Percentiles rank a stretch among this genome's conserved stretches.
Evolutionary conservation across 768 basidiomycete species (phyloP).

Genomic region (Cantharellus cinnabarinus): DNA sequence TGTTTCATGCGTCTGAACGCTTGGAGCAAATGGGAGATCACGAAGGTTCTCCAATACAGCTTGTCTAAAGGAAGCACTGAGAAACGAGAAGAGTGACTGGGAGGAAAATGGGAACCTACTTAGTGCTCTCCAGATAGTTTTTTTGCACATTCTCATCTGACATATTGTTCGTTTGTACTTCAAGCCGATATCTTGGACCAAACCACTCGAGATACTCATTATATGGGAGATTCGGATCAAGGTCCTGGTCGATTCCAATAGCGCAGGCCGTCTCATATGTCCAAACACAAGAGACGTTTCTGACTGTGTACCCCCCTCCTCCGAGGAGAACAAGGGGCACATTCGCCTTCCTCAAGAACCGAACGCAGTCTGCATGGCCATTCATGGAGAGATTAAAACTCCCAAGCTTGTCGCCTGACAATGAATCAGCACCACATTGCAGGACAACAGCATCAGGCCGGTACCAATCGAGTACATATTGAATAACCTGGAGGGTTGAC

Average conservation of each 20-base stretch:
- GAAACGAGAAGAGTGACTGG: conserved; percentile 21
- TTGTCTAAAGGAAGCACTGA: conserved; percentile 17
- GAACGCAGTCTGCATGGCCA: conserved; percentile 82
- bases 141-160: conserved; percentile 78
- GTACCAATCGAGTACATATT: conserved; percentile 71
- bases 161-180: conserved; percentile 84
- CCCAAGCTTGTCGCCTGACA: conserved; percentile 87
- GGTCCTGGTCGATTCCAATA: conserved; percentile 61
- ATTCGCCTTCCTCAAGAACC: conserved; percentile 62
- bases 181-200: conserved; percentile 82
- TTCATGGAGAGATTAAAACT: conserved; percentile 93
- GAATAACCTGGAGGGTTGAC: conserved; percentile 37
- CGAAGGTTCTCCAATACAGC: conserved; percentile 34
- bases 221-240: conserved; percentile 64
- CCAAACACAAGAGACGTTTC: conserved; percentile 91
- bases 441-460: conserved; percentile 73
- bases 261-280: conserved; percentile 93
- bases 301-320: conserved; percentile 92
- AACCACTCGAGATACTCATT: conserved; percentile 95
- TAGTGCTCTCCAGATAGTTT: conserved; percentile 56
- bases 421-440: conserved; percentile 91
- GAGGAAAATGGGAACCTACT: conserved; percentile 25
- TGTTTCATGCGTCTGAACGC: conserved; percentile 68
- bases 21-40: conserved; percentile 53
- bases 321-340: conserved; percentile 82